Evolutionary conservation across 352 stramenopile species (phyloP).

Genomic region (Globisporangium iwayamae): DNA sequence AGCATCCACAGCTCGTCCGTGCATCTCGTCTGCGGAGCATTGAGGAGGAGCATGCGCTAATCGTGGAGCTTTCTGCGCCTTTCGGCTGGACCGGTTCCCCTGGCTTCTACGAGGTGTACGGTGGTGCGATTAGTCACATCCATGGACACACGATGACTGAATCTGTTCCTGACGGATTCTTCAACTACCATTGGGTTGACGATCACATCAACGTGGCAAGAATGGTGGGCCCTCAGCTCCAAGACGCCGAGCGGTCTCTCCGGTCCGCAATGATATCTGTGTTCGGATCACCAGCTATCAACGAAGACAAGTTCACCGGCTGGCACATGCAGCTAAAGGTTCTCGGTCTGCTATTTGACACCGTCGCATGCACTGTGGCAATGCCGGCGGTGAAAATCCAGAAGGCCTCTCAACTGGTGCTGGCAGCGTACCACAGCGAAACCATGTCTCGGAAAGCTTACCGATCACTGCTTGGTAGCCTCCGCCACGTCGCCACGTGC

Average conservation of each 20-base stretch:
- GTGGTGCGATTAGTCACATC: conserved; percentile 15
- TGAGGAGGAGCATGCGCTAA: conserved; percentile 16
- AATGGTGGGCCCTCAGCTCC: not conserved
- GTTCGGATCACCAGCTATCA: too few species aligned
- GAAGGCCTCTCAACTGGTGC: too few species aligned
- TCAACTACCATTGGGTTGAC: conserved; percentile 19
- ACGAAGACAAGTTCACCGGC: too few species aligned
- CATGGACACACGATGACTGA: not conserved
- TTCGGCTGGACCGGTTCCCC: conserved; percentile 19
- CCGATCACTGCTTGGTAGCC: too few species aligned
- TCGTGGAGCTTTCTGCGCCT: conserved; percentile 16
- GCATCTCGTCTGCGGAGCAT: conserved; percentile 16
- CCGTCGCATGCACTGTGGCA: too few species aligned
- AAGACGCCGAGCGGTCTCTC: not conserved
- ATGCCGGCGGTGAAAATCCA: too few species aligned
- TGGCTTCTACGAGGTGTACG: conserved; percentile 15
- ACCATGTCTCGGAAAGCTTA: too few species aligned
- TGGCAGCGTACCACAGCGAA: too few species aligned
- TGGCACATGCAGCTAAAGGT: too few species aligned
- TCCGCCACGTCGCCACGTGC: not conserved
- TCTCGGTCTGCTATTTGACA: too few species aligned
- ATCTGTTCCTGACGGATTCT: not conserved
- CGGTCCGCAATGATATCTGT: not conserved
- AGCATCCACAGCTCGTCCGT: conserved; percentile 18
- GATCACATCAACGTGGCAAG: conserved; percentile 10